Conservation (phyloP, 1,284 basidiomycete species). For the Apiotrichum sp. region DNA sequence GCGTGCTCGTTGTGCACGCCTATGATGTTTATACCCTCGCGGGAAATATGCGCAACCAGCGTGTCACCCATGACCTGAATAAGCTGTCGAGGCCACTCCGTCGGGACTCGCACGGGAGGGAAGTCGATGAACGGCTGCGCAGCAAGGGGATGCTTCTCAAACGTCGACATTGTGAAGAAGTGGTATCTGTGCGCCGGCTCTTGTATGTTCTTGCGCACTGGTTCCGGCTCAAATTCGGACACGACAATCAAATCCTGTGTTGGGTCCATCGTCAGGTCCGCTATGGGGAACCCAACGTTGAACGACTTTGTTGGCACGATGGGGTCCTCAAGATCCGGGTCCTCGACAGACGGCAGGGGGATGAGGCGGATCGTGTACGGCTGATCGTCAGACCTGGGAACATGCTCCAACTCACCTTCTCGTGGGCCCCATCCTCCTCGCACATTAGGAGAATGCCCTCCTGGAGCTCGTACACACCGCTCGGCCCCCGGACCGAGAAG, state of each 20-base stretch:
- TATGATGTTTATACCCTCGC: constrained; percentile 16
- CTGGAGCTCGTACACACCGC: constrained; percentile 45
- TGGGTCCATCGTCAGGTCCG: constrained; percentile 47
- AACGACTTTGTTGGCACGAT: constrained; percentile 17
- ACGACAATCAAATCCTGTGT: constrained; percentile 45
- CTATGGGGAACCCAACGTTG: constrained; percentile 33
- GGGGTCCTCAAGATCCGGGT: constrained; percentile 32
- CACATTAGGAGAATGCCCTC: constrained; percentile 46
- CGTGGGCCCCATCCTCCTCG: constrained; percentile 10
- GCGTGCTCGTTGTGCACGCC: constrained; percentile 12
- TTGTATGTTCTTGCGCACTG: neutral
- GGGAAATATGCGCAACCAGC: constrained; percentile 36
- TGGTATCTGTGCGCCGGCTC: constrained; percentile 39
- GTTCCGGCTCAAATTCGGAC: constrained; percentile 2
- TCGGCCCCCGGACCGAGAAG: constrained; percentile 30
- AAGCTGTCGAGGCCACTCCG: constrained; percentile 35
- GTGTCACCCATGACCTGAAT: constrained; percentile 45
- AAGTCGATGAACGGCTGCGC: constrained; percentile 32
- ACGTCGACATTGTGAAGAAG: constrained; percentile 37
- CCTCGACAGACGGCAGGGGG: constrained; percentile 35
- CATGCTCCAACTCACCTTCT: neutral
- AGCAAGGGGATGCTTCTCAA: constrained; percentile 42
- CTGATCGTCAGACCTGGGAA: constrained; percentile 9
- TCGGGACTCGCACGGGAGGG: constrained; percentile 20
- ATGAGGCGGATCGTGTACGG: constrained; percentile 36